Evolutionary conservation across 164 flowering plant genomes (phyloP).

Genomic region (Liriodendron chinense): DNA sequence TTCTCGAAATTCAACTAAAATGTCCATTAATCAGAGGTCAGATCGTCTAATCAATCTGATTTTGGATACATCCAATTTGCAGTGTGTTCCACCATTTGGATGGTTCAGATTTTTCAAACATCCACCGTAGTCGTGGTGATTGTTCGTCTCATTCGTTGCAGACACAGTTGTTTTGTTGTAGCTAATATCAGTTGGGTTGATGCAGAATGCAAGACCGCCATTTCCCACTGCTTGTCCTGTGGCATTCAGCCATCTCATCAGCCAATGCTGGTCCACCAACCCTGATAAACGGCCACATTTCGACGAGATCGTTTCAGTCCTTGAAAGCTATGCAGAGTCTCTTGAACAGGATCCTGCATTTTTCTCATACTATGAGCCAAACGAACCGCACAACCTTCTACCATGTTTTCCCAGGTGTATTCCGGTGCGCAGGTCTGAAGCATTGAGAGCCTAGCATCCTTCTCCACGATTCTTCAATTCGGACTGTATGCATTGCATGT

Average conservation of each 20-base stretch:
- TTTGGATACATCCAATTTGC: too few relatives aligned
- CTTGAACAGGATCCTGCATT: slow-evolving; percentile 68
- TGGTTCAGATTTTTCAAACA: background rate
- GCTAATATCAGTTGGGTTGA: background rate
- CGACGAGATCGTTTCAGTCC: slow-evolving; percentile 62
- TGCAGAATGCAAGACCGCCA: slow-evolving; percentile 97
- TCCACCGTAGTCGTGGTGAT: background rate
- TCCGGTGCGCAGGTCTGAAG: slow-evolving; percentile 24
- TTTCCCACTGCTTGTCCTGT: slow-evolving; percentile 37
- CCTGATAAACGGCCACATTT: slow-evolving; percentile 83
- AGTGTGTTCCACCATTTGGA: too few relatives aligned
- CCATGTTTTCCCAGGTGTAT: slow-evolving; percentile 54
- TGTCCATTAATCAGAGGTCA: too few relatives aligned
- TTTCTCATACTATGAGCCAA: slow-evolving; percentile 50
- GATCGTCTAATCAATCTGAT: too few relatives aligned
- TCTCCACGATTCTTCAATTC: background rate
- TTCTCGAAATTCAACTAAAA: too few relatives aligned
- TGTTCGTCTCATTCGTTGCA: background rate
- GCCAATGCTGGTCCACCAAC: slow-evolving; percentile 79
- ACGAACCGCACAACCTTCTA: slow-evolving; percentile 19
- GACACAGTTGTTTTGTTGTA: background rate
- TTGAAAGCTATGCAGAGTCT: slow-evolving; percentile 55
- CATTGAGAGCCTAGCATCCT: slow-evolving; percentile 24
- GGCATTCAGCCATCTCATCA: slow-evolving; percentile 53
- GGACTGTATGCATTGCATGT: background rate